Evolutionary conservation across 176 grass and related monocot species (phyloP).

Genomic region (Puya raimondii): DNA sequence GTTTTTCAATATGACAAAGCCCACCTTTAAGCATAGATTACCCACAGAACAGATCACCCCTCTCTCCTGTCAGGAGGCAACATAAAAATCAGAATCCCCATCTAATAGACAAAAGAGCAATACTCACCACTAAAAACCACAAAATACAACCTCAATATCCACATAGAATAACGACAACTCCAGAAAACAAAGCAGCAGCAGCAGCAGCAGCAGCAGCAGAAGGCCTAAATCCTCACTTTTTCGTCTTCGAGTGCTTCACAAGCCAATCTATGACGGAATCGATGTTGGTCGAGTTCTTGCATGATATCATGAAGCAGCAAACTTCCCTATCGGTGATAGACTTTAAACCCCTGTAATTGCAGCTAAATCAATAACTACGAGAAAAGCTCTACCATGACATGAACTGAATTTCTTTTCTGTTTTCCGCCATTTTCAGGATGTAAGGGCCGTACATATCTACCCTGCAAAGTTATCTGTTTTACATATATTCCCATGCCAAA

Average conservation of each 20-base stretch:
- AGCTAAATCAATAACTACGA: neutral
- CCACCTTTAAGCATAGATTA: no score
- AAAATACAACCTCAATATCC: neutral
- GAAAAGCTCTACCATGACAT: neutral
- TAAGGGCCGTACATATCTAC: no score
- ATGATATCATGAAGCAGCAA: conserved; percentile 91
- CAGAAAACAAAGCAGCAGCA: conserved; percentile 5
- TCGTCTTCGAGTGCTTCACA: conserved; percentile 85
- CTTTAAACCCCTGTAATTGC: conserved; percentile 47
- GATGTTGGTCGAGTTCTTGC: conserved; percentile 95
- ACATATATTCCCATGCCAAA: no score
- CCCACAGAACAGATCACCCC: neutral
- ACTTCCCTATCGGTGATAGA: conserved; percentile 72
- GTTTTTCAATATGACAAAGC: no score
- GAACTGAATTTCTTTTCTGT: no score
- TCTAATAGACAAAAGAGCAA: neutral
- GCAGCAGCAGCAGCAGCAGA: neutral
- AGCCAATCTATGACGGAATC: conserved; percentile 93
- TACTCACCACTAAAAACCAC: neutral
- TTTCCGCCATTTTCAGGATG: no score
- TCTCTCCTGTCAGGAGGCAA: neutral
- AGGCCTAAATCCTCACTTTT: conserved; percentile 44
- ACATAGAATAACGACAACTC: neutral
- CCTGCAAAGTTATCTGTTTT: no score
- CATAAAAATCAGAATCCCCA: neutral